Evolutionary conservation across 257 asterid species (phyloP).

Genomic region (Nicotiana noctiflora): DNA sequence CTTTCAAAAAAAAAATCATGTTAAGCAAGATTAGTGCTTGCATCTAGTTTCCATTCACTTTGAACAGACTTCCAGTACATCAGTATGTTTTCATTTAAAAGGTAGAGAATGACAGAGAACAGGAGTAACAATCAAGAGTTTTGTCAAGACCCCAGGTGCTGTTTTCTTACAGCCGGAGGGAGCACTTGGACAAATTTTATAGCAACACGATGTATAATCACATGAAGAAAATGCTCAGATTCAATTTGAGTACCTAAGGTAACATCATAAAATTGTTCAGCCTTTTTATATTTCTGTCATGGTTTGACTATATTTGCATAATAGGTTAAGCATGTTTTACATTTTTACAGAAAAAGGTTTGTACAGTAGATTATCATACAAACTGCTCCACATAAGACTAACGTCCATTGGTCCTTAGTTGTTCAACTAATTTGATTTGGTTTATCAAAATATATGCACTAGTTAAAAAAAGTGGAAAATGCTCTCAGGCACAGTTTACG

Average conservation of each 20-base stretch:
- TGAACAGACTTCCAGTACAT: neutral
- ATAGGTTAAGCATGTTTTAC: neutral
- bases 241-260: neutral
- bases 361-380: neutral
- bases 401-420: neutral
- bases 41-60: neutral
- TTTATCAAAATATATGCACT: too few relatives aligned
- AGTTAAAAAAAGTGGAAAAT: too few relatives aligned
- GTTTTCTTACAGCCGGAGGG: slow-evolving; percentile 1
- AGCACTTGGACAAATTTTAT: neutral
- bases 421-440: too few relatives aligned
- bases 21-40: neutral
- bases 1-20: neutral
- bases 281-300: neutral
- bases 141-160: neutral
- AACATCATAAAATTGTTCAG: neutral
- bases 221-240: neutral
- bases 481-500: too few relatives aligned
- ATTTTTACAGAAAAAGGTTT: neutral
- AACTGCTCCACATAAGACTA: neutral
- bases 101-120: neutral
- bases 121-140: neutral
- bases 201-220: neutral
- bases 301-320: neutral
- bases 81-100: neutral